Evolutionary conservation across 1,284 basidiomycete species (phyloP).

Genomic region (Marasmius oreades): DNA sequence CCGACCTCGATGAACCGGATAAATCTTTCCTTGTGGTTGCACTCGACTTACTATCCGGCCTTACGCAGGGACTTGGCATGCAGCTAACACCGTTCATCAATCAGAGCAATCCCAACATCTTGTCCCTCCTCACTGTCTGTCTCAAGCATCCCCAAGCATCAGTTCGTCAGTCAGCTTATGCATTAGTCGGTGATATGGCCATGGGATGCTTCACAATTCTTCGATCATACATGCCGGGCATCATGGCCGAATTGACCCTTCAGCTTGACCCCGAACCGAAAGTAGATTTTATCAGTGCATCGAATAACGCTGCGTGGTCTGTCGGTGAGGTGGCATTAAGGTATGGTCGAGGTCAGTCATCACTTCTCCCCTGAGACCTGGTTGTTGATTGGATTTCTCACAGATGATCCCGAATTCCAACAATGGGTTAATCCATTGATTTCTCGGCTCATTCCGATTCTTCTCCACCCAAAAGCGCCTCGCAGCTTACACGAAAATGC

Average conservation of each 20-base stretch:
- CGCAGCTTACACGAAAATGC: slow-evolving; percentile 97
- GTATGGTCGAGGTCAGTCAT: slow-evolving; percentile 65
- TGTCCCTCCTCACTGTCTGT: slow-evolving; percentile 80
- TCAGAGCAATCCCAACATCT: slow-evolving; percentile 68
- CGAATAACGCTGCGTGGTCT: slow-evolving; percentile 99
- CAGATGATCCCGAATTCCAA: slow-evolving; percentile 79
- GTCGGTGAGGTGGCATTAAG: slow-evolving; percentile 95
- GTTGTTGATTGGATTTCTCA: slow-evolving; percentile 12
- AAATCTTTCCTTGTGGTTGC: slow-evolving; percentile 96
- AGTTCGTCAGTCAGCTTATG: slow-evolving; percentile 95
- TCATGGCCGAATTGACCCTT: slow-evolving; percentile 88
- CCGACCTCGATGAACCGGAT: slow-evolving; percentile 89
- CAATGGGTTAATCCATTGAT: slow-evolving; percentile 89
- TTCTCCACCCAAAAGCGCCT: slow-evolving; percentile 88
- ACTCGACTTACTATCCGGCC: slow-evolving; percentile 90
- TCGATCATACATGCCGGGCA: slow-evolving; percentile 78
- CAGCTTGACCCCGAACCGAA: slow-evolving; percentile 92
- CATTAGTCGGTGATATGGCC: slow-evolving; percentile 95
- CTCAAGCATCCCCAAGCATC: slow-evolving; percentile 93
- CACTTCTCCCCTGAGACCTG: slow-evolving; percentile 1
- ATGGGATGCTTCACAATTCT: slow-evolving; percentile 92
- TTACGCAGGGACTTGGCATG: slow-evolving; percentile 91
- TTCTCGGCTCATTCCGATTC: slow-evolving; percentile 86
- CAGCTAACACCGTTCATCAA: slow-evolving; percentile 71
- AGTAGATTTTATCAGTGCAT: slow-evolving; percentile 91